Percentiles rank a stretch among this genome's conserved stretches.
Evolutionary conservation across 139 green algal species (phyloP).

Genomic region (Diplosphaera chodatii): DNA sequence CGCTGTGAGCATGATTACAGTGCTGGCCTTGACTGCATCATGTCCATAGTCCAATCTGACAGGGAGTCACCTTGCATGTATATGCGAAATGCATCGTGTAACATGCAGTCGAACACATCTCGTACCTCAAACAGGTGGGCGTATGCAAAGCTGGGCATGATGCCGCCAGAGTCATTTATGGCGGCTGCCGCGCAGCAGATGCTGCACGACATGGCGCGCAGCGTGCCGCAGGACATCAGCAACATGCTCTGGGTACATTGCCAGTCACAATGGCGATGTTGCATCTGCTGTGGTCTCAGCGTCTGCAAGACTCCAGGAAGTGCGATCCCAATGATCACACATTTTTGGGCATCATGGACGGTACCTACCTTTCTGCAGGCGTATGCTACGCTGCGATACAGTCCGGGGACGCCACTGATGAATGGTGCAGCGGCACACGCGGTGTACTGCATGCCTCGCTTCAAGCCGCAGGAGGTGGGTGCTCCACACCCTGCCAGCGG

Average conservation of each 20-base stretch:
- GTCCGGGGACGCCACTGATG: constrained; percentile 23
- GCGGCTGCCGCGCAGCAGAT: constrained; percentile 12
- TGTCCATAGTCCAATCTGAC: too few species aligned
- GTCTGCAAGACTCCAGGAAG: too few species aligned
- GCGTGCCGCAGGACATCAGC: constrained; percentile 44
- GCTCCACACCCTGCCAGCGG: too few species aligned
- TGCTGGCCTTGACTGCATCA: too few species aligned
- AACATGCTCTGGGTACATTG: constrained; percentile 47
- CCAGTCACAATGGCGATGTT: too few species aligned
- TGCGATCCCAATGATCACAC: too few species aligned
- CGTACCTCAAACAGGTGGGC: constrained; percentile 16
- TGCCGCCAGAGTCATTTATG: constrained; percentile 17
- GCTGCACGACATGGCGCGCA: constrained; percentile 22
- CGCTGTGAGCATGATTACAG: background rate
- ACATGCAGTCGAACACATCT: too few species aligned
- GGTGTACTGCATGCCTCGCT: constrained; percentile 1
- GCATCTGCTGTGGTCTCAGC: too few species aligned
- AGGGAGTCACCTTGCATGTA: too few species aligned
- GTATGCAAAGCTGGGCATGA: constrained; percentile 31
- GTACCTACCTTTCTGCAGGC: constrained; percentile 5
- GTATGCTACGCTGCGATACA: constrained; percentile 35
- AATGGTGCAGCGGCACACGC: constrained; percentile 8
- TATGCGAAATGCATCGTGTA: too few species aligned
- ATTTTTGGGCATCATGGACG: too few species aligned
- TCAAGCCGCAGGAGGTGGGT: constrained; percentile 42